Conservation (phyloP, 805 yeast genomes). For the Wickerhamomyces bisporus region DNA sequence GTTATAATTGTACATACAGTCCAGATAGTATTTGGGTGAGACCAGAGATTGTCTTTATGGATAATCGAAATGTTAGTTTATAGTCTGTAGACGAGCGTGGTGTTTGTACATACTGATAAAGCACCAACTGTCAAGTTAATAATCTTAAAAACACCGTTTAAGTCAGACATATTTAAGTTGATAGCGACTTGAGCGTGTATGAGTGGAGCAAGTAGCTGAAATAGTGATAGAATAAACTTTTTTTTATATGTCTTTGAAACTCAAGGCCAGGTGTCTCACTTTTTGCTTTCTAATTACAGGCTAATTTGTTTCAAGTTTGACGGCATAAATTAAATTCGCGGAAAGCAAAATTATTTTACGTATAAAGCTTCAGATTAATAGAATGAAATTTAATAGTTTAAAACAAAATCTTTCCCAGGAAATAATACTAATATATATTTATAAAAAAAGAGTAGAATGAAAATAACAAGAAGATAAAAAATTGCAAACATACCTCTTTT, state of each 20-base stretch:
- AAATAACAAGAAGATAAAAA: background rate
- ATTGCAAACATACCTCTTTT: background rate
- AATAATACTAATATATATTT: background rate
- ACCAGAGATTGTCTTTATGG: constrained; percentile 19
- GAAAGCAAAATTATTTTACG: too few relatives aligned
- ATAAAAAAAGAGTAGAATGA: background rate
- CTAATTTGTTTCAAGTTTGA: too few relatives aligned
- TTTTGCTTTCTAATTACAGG: too few relatives aligned
- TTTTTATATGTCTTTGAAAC: too few relatives aligned
- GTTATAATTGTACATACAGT: too few relatives aligned
- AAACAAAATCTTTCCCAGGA: constrained; percentile 2
- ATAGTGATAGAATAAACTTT: too few relatives aligned
- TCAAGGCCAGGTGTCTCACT: too few relatives aligned
- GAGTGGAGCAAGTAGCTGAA: background rate
- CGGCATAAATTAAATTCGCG: too few relatives aligned
- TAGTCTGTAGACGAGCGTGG: too few relatives aligned
- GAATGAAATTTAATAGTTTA: constrained; percentile 1
- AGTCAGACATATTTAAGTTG: constrained; percentile 17
- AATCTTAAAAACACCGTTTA: constrained; percentile 26
- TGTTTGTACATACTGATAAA: constrained; percentile 38
- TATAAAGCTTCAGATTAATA: background rate
- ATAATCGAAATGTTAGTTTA: too few relatives aligned
- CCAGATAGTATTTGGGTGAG: constrained; percentile 28
- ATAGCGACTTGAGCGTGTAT: background rate
- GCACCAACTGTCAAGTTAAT: constrained; percentile 54